Evolutionary conservation across 225 moss, liverwort and hornwort species (phyloP).

Genomic region (Asterella californica): DNA sequence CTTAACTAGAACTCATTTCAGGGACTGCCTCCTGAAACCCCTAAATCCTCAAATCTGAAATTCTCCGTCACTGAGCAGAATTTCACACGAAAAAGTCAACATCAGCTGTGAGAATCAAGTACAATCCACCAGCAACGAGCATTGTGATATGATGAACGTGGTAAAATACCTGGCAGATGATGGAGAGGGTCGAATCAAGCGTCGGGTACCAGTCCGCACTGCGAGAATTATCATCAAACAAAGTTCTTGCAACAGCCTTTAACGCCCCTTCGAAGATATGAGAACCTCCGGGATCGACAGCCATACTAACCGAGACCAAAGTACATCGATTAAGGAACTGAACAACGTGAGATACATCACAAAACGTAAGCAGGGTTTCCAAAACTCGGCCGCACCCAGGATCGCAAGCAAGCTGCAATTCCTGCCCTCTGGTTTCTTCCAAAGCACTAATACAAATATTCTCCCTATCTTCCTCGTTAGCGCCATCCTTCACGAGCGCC

Average conservation of each 20-base stretch:
- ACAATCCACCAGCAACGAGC: background rate
- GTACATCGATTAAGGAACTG: constrained; percentile 68
- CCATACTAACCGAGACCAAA: constrained; percentile 55
- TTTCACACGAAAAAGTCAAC: background rate
- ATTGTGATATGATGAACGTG: background rate
- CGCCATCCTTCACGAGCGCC: constrained; percentile 43
- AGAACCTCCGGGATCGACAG: constrained; percentile 77
- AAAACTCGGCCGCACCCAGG: constrained; percentile 74
- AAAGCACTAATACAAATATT: constrained; percentile 72
- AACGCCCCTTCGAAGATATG: constrained; percentile 75
- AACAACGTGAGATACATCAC: constrained; percentile 53
- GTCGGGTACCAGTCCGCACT: constrained; percentile 64
- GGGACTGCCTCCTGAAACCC: background rate
- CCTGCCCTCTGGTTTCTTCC: constrained; percentile 82
- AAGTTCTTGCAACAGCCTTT: constrained; percentile 57
- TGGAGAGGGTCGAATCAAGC: constrained; percentile 51
- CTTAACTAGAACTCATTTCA: too few relatives aligned
- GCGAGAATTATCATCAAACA: constrained; percentile 44
- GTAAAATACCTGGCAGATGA: constrained; percentile 60
- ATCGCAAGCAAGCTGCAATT: constrained; percentile 83
- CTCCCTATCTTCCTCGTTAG: constrained; percentile 54
- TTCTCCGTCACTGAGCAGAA: too few relatives aligned
- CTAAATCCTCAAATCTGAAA: background rate
- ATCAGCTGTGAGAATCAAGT: background rate
- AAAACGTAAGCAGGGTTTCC: constrained; percentile 56